Conservation (phyloP, 2,329 filamentous ascomycete genomes). For the Cladosporium cucumerinum region DNA sequence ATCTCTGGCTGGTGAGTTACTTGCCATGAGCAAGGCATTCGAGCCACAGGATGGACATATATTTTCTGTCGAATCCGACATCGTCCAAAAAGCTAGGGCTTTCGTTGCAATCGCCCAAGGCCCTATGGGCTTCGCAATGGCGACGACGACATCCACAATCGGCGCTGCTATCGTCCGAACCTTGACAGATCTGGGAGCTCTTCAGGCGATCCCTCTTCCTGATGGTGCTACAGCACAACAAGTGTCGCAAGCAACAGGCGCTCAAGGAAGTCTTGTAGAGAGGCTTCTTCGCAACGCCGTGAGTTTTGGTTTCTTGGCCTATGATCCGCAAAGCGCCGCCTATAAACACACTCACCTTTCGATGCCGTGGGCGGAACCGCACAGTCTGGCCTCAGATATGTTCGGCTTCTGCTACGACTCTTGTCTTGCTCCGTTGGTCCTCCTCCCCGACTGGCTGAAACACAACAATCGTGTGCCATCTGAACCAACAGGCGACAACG, state of each 20-base stretch:
- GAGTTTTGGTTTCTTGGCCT: neutral
- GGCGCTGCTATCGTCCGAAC: conserved; percentile 9
- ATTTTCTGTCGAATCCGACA: neutral
- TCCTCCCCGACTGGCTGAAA: conserved; percentile 8
- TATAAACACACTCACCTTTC: conserved; percentile 8
- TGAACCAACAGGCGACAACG: neutral
- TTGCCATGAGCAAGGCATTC: neutral
- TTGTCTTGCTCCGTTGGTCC: neutral
- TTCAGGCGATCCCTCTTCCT: neutral
- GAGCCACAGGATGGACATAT: neutral
- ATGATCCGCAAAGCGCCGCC: neutral
- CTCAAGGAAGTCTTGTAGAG: neutral
- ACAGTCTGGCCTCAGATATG: neutral
- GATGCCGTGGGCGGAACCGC: neutral
- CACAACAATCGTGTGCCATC: neutral
- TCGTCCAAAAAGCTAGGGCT: neutral
- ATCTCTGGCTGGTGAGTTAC: neutral
- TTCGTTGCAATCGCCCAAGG: neutral
- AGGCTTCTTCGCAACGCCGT: conserved; percentile 1
- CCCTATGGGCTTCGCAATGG: neutral
- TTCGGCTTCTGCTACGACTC: conserved; percentile 6
- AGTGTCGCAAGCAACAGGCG: neutral
- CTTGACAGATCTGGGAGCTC: neutral
- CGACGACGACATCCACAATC: neutral
- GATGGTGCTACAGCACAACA: neutral